phyloP scores from a whole-genome alignment of 352 stramenopile genomes.

The Globisporangium spiculum region DNA sequence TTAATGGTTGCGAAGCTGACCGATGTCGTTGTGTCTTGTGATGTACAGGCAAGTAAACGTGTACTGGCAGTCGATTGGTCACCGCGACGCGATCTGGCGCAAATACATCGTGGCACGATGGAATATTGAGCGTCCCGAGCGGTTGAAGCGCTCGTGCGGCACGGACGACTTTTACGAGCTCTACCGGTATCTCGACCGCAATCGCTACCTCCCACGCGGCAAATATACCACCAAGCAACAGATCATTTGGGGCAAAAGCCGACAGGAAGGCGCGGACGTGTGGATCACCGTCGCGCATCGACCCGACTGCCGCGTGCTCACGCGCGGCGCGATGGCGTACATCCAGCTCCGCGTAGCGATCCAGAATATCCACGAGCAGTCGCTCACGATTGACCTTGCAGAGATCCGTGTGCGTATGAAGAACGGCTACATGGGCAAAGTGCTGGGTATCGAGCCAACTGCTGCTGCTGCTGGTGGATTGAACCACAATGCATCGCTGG shows the following conservation, averaged over 20 bases:
- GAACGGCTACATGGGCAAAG: constrained; percentile 44
- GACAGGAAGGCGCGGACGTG: constrained; percentile 61
- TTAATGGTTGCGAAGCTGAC: neutral
- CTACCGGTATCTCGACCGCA: constrained; percentile 59
- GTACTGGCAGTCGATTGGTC: constrained; percentile 48
- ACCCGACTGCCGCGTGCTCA: constrained; percentile 55
- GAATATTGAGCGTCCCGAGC: constrained; percentile 42
- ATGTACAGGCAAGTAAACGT: constrained; percentile 46
- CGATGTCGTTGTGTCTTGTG: neutral
- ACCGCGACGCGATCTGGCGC: constrained; percentile 52
- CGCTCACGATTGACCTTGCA: constrained; percentile 54
- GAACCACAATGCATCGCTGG: constrained; percentile 25
- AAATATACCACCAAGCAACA: constrained; percentile 71
- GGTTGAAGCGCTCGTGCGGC: constrained; percentile 39
- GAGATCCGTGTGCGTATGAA: constrained; percentile 74
- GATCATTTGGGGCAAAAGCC: constrained; percentile 64
- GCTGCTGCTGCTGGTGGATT: neutral
- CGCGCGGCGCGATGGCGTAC: constrained; percentile 26
- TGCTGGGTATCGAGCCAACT: constrained; percentile 33
- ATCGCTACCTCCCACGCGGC: constrained; percentile 49
- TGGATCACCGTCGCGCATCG: constrained; percentile 76
- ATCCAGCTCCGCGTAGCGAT: constrained; percentile 70
- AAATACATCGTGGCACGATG: constrained; percentile 45
- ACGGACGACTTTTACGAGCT: constrained; percentile 55
- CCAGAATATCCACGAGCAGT: constrained; percentile 58